phyloP scores from a whole-genome alignment of 805 yeast genomes.

The Saccharomycopsis selenospora region DNA sequence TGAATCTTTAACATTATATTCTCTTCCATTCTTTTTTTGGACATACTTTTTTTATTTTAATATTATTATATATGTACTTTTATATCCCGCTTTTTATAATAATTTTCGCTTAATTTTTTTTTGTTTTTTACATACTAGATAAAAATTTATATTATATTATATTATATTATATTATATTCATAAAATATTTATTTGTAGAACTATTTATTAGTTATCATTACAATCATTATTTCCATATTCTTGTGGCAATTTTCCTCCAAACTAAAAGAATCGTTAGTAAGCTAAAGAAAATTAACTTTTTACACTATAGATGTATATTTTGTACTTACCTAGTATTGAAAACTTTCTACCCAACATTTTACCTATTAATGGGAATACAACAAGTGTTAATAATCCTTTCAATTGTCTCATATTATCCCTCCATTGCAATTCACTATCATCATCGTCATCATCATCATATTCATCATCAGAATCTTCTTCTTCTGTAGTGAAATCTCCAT shows the following conservation, averaged over 20 bases:
- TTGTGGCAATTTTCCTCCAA: constrained; percentile 15
- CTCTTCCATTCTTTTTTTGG: no score
- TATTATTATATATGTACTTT: neutral
- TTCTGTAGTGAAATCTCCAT: neutral
- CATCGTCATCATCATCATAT: constrained; percentile 5
- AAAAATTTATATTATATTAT: neutral
- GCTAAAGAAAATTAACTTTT: neutral
- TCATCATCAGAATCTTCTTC: constrained; percentile 8
- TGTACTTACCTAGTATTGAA: constrained; percentile 21
- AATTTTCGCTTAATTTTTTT: neutral
- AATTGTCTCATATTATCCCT: constrained; percentile 39
- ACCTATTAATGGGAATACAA: constrained; percentile 38
- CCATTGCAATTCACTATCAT: constrained; percentile 37
- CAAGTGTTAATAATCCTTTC: constrained; percentile 32
- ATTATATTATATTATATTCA: neutral
- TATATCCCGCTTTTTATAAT: no score
- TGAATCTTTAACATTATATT: no score
- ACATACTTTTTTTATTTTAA: neutral
- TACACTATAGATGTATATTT: no score
- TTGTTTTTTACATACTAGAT: neutral
- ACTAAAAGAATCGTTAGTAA: constrained; percentile 4
- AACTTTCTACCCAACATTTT: constrained; percentile 37
- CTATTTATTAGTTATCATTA: neutral
- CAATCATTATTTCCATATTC: constrained; percentile 11
- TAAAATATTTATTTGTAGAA: neutral